Base-by-base conservation (phyloP, 345 rosid genomes). In the Brassica rapa region DNA sequence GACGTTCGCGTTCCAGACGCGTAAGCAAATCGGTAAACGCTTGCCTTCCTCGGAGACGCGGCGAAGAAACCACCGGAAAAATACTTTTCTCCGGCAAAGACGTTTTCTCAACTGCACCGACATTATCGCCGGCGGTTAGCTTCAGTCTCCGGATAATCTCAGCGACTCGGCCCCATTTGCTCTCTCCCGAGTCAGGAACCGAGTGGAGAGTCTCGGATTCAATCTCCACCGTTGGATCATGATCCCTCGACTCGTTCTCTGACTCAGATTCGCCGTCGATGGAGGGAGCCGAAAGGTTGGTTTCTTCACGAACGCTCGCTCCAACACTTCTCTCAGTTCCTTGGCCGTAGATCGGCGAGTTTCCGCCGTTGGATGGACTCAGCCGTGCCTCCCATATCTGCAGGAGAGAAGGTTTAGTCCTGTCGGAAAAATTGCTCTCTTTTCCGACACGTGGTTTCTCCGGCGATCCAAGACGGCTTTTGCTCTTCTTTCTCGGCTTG, bases 311-410 rank as follows among this genome's bases (percentile, higher is more conserved):
- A 69, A 69, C 62, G 61, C 68, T 73, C 49, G 14, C 14, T 41
- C 14, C 14, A 41, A 41, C 3, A 41, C 49, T 10, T 41, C 49
- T 2, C 76, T 64, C 72, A 14, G 62, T 74, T 1, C 56, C 33
- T 27, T 61, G 70, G 32, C 66, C 62, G 2, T 46, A 24, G 63
- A 30, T 66, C 43, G 65, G 70, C 3, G 41, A 37, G 51, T 82
- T 83, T 16, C 56, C 81, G 21, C 80, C 81, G 51, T 70, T 82
- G 62, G 85, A 82, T 57, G 70, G 84, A 21, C 80, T 77, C 10
- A 88, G 82, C 87, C 92, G 86, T 4, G 94, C 92, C 82, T 94
- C 97, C 96, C 98, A 94, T 66, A 92, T 89, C 83, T 89, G 96
- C 32, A 94, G 97, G 12, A 94, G 96, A 5, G 97, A 94, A 30